A percentile compares a stretch with the other conserved stretches of the same genome.
Conservation (phyloP, 2,329 filamentous ascomycete species). For the Verticillium tricorpus region DNA sequence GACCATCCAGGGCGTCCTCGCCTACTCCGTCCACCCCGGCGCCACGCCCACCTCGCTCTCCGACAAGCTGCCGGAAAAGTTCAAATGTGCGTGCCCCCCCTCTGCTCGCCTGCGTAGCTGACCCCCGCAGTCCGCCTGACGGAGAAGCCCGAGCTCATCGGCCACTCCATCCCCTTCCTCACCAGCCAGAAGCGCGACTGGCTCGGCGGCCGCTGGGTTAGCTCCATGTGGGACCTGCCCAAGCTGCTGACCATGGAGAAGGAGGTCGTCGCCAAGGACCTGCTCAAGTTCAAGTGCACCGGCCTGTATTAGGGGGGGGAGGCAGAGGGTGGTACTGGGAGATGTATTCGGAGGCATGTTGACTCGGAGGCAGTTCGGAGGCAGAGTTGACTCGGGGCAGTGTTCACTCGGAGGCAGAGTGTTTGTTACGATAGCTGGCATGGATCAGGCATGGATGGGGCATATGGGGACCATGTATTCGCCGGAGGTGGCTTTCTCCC, state of each 20-base stretch:
- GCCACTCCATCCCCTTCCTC: conserved; percentile 9
- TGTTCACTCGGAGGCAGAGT: too few relatives aligned
- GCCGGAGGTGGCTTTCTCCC: too few relatives aligned
- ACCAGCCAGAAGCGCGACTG: conserved; percentile 9
- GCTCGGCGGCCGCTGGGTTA: conserved; percentile 10
- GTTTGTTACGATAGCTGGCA: too few relatives aligned
- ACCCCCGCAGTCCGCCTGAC: conserved; percentile 7
- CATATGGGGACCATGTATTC: too few relatives aligned
- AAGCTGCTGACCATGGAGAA: conserved; percentile 6
- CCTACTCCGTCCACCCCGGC: conserved; percentile 34
- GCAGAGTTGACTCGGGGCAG: too few relatives aligned
- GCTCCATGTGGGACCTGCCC: conserved; percentile 14
- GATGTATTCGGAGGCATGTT: too few relatives aligned
- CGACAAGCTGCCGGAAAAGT: conserved; percentile 8
- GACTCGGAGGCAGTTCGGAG: too few relatives aligned
- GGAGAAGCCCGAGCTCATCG: conserved; percentile 11
- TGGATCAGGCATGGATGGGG: too few relatives aligned
- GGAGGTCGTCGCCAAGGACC: conserved; percentile 3
- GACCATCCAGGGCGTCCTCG: conserved; percentile 29
- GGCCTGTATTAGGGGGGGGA: conserved; percentile 6
- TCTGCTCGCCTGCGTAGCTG: rapidly evolving
- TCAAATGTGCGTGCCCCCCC: conserved; percentile 2
- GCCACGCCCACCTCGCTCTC: conserved; percentile 29
- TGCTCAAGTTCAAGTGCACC: conserved; percentile 10
- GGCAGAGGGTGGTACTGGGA: too few relatives aligned